A percentile compares a stretch with the other conserved stretches of the same genome.
These are phyloP conservation scores for Cyberlindnera amylophila DNA, from an alignment of 805 yeast genomes.

Conservation along the genomic window DNA sequence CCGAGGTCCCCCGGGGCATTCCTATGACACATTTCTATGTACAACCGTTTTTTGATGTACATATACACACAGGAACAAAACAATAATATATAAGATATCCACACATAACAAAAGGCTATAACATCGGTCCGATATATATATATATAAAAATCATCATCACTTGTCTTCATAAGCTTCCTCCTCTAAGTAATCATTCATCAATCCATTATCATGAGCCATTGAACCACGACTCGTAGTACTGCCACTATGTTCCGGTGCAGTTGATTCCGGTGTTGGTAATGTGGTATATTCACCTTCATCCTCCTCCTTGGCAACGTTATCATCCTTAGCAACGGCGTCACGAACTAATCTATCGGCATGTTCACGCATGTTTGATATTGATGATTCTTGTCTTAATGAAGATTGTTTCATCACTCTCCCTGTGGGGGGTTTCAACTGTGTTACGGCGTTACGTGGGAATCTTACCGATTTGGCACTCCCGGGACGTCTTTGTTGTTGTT, in stretches of 20 bases:
- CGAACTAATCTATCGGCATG: neutral
- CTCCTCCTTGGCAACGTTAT: neutral
- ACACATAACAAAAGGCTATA: too few species aligned
- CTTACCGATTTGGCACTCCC: slow-evolving; percentile 13
- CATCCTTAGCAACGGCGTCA: neutral
- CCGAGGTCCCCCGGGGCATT: neutral
- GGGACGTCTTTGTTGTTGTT: slow-evolving; percentile 5
- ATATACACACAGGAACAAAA: neutral
- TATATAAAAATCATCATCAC: neutral
- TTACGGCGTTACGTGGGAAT: slow-evolving; percentile 8
- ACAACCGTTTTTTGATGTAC: too few species aligned
- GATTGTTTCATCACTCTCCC: slow-evolving; percentile 10
- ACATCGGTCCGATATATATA: neutral
- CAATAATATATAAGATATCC: neutral
- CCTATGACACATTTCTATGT: too few species aligned
- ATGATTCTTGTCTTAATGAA: slow-evolving; percentile 6
- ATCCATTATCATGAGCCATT: neutral
- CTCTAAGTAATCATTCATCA: slow-evolving; percentile 1
- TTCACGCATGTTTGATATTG: neutral
- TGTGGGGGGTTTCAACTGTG: slow-evolving; percentile 2
- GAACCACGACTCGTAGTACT: neutral
- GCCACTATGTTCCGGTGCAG: slow-evolving; percentile 16
- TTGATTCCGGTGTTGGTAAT: slow-evolving; percentile 28
- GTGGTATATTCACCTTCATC: slow-evolving; percentile 17
- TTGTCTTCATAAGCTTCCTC: slow-evolving; percentile 3